Base-by-base conservation (phyloP, 2,329 filamentous ascomycete genomes). In the Aspergillus hiratsukae region DNA sequence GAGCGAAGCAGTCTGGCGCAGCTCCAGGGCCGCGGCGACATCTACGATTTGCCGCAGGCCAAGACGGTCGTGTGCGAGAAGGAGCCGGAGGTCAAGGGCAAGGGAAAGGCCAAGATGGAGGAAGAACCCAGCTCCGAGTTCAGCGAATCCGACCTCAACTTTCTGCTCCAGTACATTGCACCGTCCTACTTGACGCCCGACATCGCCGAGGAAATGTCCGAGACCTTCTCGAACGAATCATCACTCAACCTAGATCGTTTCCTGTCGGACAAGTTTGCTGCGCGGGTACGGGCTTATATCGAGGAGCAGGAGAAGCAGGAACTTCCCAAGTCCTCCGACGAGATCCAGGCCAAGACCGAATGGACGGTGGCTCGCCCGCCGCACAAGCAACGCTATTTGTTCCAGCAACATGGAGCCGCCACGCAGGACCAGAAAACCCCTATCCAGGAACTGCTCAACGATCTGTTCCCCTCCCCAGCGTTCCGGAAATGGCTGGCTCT, bases 321-420 rank as follows among this genome's bases (percentile, higher is more conserved):
- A 4, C 64, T 72, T 2, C 69, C 72, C 17, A 60, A 63, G 9
- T 68, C 72, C 17, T 84, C 81, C 48, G 68, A 73, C 0, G 80
- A 82, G 56, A 85, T 88, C 57, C 83, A 87, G 66, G 79, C 79
- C 48, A 76, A 76, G 59, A 83, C 78, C 45, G 75, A 76, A 0
- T 94, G 90, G 89, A 84, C 81, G 58, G 88, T 95, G 8, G 90
- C 94, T 6, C 83, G 85, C 31, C 94, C 94, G 41, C 94, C 94
- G 0, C 92, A 99, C 77, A 99, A 99, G 78, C 91, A 97, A 70
- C 89, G 92, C 14, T 99, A 88, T 72, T 80, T 96, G 2, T 99
- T 94, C 74, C 83, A 90, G 58, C 86, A 91, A 64, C 72, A 76
- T 29, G 60, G 63, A 3, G 61, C 63, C 6, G 60, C 73, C 49